Base-by-base conservation (phyloP, 1,284 basidiomycete genomes). In the Trametes sp. region DNA sequence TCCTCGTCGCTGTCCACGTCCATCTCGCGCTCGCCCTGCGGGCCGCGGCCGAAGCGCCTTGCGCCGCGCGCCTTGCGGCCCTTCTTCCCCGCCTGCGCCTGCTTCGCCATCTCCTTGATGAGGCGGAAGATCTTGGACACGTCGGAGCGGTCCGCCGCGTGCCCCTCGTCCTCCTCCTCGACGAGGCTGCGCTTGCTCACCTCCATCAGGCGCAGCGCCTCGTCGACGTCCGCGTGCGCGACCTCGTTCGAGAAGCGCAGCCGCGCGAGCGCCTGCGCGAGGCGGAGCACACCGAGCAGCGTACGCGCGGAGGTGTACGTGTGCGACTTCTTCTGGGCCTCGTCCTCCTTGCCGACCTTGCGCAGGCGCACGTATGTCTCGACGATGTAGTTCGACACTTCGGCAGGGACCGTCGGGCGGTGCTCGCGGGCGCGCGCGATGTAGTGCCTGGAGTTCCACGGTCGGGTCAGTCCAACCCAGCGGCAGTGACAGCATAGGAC, bases 241-340 rank as follows among this genome's bases (percentile, higher is more conserved):
- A 99, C 98, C 9, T 79, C 78, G 69, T 90, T 86, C 52, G 93
- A 87, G 78, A 92, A 94, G 24, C 97, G 88, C 38, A 99, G 82
- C 9, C 98, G 89, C 0, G 98, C 96, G 26, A 98, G 88, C 0
- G 97, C 96, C 76, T 99, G 98, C 0, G 96, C 87, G 21, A 99
- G 87, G 67, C 98, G 95, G 31, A 99, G 86, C 45, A 99, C 91
- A 57, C 94, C 98, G 44, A 99, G 88, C 13, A 99, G 84, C 2
- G 98, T 98, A 74, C 98, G 90, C 1, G 96, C 94, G n/a, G 96
- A 98, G 9, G 96, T 97, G 79, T 99, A 98, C 0, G 92, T 89
- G 75, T 96, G 94, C 21, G 91, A 89, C 77, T 94, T 95, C 74
- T 95, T 94, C 68, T 93, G 88, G 63, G 90, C 86, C 68, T 95